A percentile compares a stretch with the other conserved stretches of the same genome.
Evolutionary conservation across 2,329 filamentous ascomycete species (phyloP).

Genomic region (Neoarthrinium moseri): DNA sequence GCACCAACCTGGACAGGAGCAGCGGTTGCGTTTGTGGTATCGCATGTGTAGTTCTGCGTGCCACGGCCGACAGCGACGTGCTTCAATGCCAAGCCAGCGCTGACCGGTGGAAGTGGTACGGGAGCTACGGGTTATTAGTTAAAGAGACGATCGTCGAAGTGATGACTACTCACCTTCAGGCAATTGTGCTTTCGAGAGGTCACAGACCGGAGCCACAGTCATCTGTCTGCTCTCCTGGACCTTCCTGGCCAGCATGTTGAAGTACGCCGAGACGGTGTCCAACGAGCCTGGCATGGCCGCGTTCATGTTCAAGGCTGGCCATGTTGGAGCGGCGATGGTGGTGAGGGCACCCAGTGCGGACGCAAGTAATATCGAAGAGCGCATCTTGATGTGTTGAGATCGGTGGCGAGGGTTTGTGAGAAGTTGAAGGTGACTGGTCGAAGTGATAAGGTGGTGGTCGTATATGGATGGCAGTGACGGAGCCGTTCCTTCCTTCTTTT

Average conservation of each 20-base stretch:
- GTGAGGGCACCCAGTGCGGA: constrained; percentile 45
- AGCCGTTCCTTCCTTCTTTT: too few relatives aligned
- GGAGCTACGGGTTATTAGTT: constrained; percentile 43
- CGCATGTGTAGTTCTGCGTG: constrained; percentile 92
- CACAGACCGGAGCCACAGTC: constrained; percentile 45
- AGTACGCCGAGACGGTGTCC: constrained; percentile 56
- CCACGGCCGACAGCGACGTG: constrained; percentile 86
- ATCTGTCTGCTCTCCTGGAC: constrained; percentile 46
- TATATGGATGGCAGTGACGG: too few relatives aligned
- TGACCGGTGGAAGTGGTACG: constrained; percentile 58
- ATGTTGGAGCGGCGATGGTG: constrained; percentile 42
- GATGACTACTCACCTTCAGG: constrained; percentile 43
- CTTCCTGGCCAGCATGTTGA: constrained; percentile 57
- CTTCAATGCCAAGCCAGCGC: constrained; percentile 60
- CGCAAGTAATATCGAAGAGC: constrained; percentile 43
- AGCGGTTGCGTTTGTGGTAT: constrained; percentile 55
- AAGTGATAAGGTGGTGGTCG: background rate
- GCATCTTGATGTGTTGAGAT: constrained; percentile 41
- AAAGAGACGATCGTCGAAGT: background rate
- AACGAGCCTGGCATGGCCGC: constrained; percentile 38
- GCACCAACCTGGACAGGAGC: constrained; percentile 69
- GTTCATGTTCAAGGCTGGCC: constrained; percentile 42
- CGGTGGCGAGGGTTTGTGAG: constrained; percentile 3
- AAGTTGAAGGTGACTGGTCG: background rate
- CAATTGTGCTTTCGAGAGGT: constrained; percentile 52